A percentile compares a stretch with the other conserved stretches of the same genome.
Conservation (phyloP, 768 basidiomycete genomes). For the Termitomyces sp. region DNA sequence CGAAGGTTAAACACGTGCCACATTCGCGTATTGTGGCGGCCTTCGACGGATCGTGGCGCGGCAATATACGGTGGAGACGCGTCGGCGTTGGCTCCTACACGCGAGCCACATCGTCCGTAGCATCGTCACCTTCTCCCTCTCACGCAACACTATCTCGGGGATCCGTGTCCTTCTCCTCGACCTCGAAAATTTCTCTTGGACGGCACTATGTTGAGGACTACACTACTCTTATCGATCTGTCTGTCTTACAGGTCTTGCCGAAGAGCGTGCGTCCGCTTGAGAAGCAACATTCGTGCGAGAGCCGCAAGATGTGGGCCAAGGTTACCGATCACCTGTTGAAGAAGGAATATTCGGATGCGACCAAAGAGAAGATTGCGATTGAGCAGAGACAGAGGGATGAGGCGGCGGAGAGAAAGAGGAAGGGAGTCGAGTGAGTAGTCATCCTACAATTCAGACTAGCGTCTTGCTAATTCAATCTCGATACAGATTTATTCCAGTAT, state of each 20-base stretch:
- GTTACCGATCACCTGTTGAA: slow-evolving; percentile 71
- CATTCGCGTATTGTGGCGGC: slow-evolving; percentile 69
- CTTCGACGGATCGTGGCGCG: slow-evolving; percentile 88
- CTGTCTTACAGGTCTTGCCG: slow-evolving; percentile 65
- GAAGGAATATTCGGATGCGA: slow-evolving; percentile 92
- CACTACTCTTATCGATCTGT: slow-evolving; percentile 72
- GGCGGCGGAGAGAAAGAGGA: slow-evolving; percentile 82
- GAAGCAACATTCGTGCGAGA: slow-evolving; percentile 78
- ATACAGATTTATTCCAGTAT: slow-evolving; percentile 64
- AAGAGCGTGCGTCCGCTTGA: slow-evolving; percentile 83
- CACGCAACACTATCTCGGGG: slow-evolving; percentile 38
- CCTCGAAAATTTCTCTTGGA: slow-evolving; percentile 43
- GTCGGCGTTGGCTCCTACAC: slow-evolving; percentile 45
- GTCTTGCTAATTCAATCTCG: background rate
- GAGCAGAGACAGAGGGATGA: slow-evolving; percentile 93
- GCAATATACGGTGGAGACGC: slow-evolving; percentile 75
- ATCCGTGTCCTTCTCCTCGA: slow-evolving; percentile 30
- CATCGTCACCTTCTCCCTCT: slow-evolving; percentile 47
- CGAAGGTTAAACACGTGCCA: slow-evolving; percentile 89
- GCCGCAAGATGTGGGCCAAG: slow-evolving; percentile 81
- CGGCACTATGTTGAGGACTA: slow-evolving; percentile 49
- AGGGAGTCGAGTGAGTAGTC: slow-evolving; percentile 67
- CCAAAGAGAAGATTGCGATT: slow-evolving; percentile 84
- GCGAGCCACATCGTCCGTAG: slow-evolving; percentile 33
- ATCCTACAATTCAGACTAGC: background rate